Evolutionary conservation across 805 yeast genomes (phyloP).

Genomic region (Candida succiphila): DNA sequence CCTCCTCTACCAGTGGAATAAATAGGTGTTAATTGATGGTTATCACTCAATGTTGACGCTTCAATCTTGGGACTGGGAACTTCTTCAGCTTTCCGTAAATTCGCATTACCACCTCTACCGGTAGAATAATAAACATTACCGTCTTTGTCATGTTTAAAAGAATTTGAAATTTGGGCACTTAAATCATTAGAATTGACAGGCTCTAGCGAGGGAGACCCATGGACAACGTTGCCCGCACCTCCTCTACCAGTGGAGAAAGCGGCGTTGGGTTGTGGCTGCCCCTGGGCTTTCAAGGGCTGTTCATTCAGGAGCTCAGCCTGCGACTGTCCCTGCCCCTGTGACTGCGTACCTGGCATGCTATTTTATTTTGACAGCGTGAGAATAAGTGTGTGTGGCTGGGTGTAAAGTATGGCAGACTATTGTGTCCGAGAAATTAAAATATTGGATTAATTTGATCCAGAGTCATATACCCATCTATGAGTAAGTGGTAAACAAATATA

Average conservation of each 20-base stretch:
- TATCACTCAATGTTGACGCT: slow-evolving; percentile 29
- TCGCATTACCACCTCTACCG: slow-evolving; percentile 52
- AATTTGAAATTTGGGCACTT: slow-evolving; percentile 5
- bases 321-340: no score
- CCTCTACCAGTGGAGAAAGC: slow-evolving; percentile 25
- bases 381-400: no score
- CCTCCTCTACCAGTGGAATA: slow-evolving; percentile 52
- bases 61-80: slow-evolving; percentile 31
- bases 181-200: slow-evolving; percentile 5
- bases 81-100: slow-evolving; percentile 29
- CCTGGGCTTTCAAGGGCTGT: no score
- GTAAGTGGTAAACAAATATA: no score
- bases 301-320: no score
- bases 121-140: slow-evolving; percentile 34
- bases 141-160: slow-evolving; percentile 18
- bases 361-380: no score
- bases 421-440: no score
- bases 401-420: no score
- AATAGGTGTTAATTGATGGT: slow-evolving; percentile 27
- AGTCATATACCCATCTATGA: no score
- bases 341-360: no score
- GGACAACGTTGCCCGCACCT: slow-evolving; percentile 24
- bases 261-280: no score
- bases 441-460: no score
- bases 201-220: not conserved